Base-by-base conservation (phyloP, 768 basidiomycete genomes). In the Termitomyces bulborhizus region DNA sequence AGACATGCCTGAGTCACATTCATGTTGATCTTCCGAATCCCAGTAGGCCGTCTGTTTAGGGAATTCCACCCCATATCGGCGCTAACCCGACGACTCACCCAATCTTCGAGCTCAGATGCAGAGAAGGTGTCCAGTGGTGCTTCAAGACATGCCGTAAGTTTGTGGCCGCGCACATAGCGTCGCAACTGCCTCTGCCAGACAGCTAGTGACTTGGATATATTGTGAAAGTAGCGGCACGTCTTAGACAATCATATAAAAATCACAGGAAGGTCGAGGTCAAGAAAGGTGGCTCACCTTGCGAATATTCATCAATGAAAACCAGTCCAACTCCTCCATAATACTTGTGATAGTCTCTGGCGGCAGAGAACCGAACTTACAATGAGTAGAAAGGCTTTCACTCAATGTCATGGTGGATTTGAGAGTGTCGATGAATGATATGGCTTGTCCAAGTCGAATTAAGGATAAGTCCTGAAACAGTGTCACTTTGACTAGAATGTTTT, bases 41-140 rank as follows among this genome's bases (percentile, higher is more conserved):
- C 12, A 45, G 55, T 56, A 12, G 49, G 55, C 31, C 36, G 15
- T 37, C 13, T 37, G 42, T 50, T 48, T 12, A 26, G 15, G 11
- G 54, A 57, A n/a, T 49, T 48, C 57, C 57, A 57, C 12, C 57
- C 51, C 24, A 47, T 43, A 18, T 57, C 57, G 11, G 52, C 52
- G 21, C 57, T 57, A 34, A 57, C 43, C 24, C 57, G 42, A 32
- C 42, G 52, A 6, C 46, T 53, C 24, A 57, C 43, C 52, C 52
- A 57, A n/a, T 54, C 39, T 34, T 57, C 52, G n/a, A 57, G 52
- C 8, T 50, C 51, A 12, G 34, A 27, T 9, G 47, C 52, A 44
- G 52, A 49, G 9, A 49, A 53, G 3, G 41, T 44, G 9, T 53
- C 52, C 13, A 57, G n/a, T 11, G 57, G 51, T 37, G 47, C 46